Evolutionary conservation across 306 rosid species (phyloP).

Genomic region (Abrus pulchellus): DNA sequence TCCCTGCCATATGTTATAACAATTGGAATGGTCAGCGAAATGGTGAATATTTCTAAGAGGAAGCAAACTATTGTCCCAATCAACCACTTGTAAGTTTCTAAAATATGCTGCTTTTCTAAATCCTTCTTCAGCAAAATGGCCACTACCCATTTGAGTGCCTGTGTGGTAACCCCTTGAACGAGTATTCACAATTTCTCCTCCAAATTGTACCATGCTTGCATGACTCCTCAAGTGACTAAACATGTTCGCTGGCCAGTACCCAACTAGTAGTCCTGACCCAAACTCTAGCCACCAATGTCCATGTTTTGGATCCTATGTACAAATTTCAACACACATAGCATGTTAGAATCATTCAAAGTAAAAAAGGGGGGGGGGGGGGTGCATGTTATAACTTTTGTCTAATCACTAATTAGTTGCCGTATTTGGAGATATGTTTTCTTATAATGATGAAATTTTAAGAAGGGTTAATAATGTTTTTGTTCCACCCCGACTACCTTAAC

Average conservation of each 20-base stretch:
- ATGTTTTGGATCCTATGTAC: conserved; percentile 86
- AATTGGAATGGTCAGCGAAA: conserved; percentile 83
- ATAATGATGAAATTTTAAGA: background rate
- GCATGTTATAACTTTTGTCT: background rate
- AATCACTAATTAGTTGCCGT: conserved; percentile 31
- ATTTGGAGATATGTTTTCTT: conserved; percentile 36
- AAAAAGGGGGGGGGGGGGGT: background rate
- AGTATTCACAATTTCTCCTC: conserved; percentile 91
- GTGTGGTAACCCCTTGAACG: conserved; percentile 89
- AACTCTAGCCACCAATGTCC: conserved; percentile 98
- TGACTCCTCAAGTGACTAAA: conserved; percentile 91
- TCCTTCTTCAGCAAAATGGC: conserved; percentile 97
- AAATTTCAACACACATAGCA: background rate
- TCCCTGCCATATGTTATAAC: conserved; percentile 87
- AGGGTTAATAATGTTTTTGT: too few species aligned
- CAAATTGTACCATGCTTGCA: conserved; percentile 96
- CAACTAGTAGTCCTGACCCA: conserved; percentile 84
- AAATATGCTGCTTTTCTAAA: conserved; percentile 92
- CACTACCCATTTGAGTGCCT: conserved; percentile 96
- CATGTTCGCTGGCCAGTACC: conserved; percentile 93
- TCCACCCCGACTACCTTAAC: too few species aligned
- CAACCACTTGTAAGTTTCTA: conserved; percentile 88
- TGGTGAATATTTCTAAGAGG: conserved; percentile 80
- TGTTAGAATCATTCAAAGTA: background rate
- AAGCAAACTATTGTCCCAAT: conserved; percentile 94